Base-by-base conservation (phyloP, 805 yeast genomes). In the Scheffersomyces coipomensis region DNA sequence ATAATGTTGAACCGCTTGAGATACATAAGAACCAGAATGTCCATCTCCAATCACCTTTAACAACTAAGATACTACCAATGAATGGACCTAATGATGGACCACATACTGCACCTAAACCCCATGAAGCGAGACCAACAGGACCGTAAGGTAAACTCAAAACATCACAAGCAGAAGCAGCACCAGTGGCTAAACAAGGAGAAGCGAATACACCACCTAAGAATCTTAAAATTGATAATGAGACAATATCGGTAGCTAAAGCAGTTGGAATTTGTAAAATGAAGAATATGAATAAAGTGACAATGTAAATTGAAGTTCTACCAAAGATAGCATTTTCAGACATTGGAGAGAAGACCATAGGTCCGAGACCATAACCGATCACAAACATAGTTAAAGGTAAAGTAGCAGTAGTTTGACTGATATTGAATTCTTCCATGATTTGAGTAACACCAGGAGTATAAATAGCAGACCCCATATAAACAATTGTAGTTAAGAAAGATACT, bases 71-170 rank as follows among this genome's bases (percentile, higher is more conserved):
- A 7, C 80, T 74, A 29, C 85, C 84, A 30, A 80, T 50, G 5
- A 81, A 49, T 1, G 85, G 85, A 10, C 82, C 84, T 16, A 75
- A 30, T 9, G 71, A 64, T 1, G 83, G 83, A 9, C 83, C 85
- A 35, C 70, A 60, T 30, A 74, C 75, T 0, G 79, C 76, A 37
- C 76, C 79, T 21, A 73, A 48, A 15, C 79, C 64, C 83, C 84
- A 80, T 5, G 64, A 42, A 7, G 75, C 75, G 36, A 79, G 58
- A 3, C 74, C 73, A 16, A 71, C 44, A 2, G 83, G 78, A 26
- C 69, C 54, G 39, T 60, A 59, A 4, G 77, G 68, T 15, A 66
- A 55, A 3, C 54, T 34, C 21, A 73, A 53, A 34, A 79, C 58
- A 52, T 81, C 85, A 22, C 76, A 72, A 31, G 79, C 53, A 4